phyloP scores from a whole-genome alignment of 2,329 filamentous ascomycete genomes.

The Xylariales sp. region DNA sequence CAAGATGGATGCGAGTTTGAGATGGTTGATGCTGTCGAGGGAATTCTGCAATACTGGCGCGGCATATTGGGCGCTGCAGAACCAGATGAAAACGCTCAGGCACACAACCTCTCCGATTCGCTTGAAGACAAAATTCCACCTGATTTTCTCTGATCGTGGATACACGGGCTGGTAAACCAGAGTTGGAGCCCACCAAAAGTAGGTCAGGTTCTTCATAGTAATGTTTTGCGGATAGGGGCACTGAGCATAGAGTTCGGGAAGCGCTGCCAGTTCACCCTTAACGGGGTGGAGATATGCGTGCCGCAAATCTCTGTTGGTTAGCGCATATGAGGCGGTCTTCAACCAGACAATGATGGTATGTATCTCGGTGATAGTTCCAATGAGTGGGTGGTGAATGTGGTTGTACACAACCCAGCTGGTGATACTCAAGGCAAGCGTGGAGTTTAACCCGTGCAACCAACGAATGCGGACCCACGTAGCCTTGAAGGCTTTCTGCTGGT shows the following conservation, averaged over 20 bases:
- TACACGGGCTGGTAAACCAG: constrained; percentile 97
- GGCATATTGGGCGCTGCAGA: constrained; percentile 90
- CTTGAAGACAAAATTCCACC: constrained; percentile 86
- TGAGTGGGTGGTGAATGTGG: constrained; percentile 85
- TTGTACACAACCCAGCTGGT: constrained; percentile 87
- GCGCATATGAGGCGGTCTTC: constrained; percentile 92
- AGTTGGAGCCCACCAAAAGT: constrained; percentile 98
- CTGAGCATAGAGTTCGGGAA: constrained; percentile 76
- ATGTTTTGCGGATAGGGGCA: constrained; percentile 92
- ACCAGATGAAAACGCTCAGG: constrained; percentile 88
- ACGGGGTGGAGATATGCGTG: constrained; percentile 81
- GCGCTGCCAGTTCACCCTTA: constrained; percentile 58
- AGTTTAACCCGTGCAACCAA: constrained; percentile 77
- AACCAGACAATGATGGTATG: constrained; percentile 95
- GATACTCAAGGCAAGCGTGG: constrained; percentile 73
- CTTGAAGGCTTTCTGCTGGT: constrained; percentile 63
- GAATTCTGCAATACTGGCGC: constrained; percentile 87
- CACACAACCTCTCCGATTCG: constrained; percentile 72
- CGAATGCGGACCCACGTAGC: constrained; percentile 77
- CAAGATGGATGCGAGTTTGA: constrained; percentile 76
- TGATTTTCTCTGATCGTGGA: constrained; percentile 73
- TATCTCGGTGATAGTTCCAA: constrained; percentile 84
- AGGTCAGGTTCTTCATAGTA: constrained; percentile 79
- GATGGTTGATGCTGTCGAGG: constrained; percentile 75
- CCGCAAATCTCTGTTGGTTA: constrained; percentile 92